Conservation (phyloP, 202 grass and related monocot genomes). For the Schoenoplectus tabernaemontani region DNA sequence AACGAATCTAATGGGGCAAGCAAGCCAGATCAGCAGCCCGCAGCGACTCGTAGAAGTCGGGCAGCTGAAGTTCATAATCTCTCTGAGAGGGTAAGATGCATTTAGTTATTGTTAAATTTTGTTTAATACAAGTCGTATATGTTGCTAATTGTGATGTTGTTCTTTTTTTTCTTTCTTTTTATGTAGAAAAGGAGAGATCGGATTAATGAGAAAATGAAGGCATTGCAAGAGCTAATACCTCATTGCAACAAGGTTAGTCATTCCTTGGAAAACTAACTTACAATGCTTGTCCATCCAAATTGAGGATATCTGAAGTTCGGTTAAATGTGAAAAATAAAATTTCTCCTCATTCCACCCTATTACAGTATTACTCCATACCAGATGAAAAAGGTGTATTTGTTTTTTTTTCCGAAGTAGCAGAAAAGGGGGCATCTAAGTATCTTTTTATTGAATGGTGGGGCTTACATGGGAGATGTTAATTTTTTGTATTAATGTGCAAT, state of each 20-base stretch:
- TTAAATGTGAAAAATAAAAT: neutral
- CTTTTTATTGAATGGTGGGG: neutral
- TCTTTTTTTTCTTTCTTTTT: neutral
- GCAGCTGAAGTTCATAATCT: constrained; percentile 88
- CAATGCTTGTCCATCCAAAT: neutral
- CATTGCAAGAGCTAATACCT: constrained; percentile 82
- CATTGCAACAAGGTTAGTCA: constrained; percentile 72
- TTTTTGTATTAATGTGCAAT: neutral
- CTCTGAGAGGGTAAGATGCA: constrained; percentile 54
- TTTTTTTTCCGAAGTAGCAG: too few relatives aligned
- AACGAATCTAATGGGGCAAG: constrained; percentile 36
- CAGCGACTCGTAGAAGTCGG: constrained; percentile 43
- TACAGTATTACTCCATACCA: neutral
- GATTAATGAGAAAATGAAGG: constrained; percentile 96
- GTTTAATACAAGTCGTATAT: neutral
- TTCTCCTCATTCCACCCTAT: neutral
- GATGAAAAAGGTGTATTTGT: neutral
- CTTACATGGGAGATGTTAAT: neutral
- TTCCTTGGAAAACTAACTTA: neutral
- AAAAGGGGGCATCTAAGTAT: neutral
- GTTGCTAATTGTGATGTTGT: neutral
- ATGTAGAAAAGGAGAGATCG: constrained; percentile 82
- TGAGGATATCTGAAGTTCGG: neutral
- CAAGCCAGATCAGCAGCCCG: constrained; percentile 23
- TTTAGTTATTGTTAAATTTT: neutral